Conservation (phyloP, 202 grass and related monocot species). For the Saccharum hybrid region DNA sequence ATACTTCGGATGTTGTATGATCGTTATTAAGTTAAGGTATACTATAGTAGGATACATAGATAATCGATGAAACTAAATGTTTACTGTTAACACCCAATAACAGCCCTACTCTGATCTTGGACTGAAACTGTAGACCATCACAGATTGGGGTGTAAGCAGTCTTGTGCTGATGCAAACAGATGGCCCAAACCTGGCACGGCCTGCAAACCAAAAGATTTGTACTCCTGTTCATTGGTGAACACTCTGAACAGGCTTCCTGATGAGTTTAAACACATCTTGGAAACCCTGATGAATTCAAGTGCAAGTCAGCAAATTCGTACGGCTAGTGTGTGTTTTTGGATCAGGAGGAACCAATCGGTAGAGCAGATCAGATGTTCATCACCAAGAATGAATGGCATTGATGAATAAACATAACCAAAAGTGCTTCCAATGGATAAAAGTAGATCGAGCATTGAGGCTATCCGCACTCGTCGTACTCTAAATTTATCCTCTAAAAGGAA, state of each 20-base stretch:
- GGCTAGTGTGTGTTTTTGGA: neutral
- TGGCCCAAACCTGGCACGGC: neutral
- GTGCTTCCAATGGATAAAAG: constrained; percentile 25
- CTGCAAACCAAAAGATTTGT: neutral
- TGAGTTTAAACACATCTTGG: neutral
- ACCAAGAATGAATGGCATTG: constrained; percentile 35
- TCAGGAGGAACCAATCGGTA: constrained; percentile 1
- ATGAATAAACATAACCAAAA: constrained; percentile 9
- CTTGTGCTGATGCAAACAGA: constrained; percentile 12
- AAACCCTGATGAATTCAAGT: neutral
- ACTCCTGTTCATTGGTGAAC: neutral
- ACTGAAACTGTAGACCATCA: constrained; percentile 1
- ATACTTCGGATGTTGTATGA: neutral
- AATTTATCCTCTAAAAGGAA: too few relatives aligned
- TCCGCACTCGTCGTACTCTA: too few relatives aligned
- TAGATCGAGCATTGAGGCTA: neutral
- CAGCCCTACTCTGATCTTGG: neutral
- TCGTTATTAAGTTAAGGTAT: neutral
- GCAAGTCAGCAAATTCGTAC: neutral
- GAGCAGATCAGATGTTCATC: neutral
- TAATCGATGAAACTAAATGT: neutral
- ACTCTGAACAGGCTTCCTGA: neutral
- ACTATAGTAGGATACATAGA: too few relatives aligned
- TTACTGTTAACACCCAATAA: neutral
- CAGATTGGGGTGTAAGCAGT: neutral